Evolutionary conservation across 2,329 filamentous ascomycete species (phyloP), one percentile per base, ranked within the genome.

Genomic region (Didymosphaeria variabile): DNA sequence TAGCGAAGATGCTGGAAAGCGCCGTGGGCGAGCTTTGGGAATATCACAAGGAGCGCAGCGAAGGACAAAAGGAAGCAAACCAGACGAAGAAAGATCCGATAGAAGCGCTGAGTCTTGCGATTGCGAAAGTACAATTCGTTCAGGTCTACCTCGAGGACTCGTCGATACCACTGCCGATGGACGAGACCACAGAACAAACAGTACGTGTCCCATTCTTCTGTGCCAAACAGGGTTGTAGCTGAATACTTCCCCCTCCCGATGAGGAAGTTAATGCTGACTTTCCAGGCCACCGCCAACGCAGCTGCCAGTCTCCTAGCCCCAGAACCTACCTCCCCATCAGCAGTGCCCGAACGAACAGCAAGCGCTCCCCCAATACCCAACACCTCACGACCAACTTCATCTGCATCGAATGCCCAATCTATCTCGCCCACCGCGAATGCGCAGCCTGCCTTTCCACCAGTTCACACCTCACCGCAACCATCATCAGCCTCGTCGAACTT

Each of bases 1-100:
- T 94, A 19, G 89, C 90, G 0, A 79, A 81, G 32, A 87, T 94
- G 84, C 84, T 94, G 10, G 87, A 90, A 56, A 86, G 88, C 63
- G 88, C 89, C 0, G 84, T 92, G 23, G 79, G 83, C 1, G 86
- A 86, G 51, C 82, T 94, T 1, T 89, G 87, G 80, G 80, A 84
- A 1, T 79, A 89, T 53, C 88, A 89, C 40, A 80, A 82, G 40
- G 81, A 76, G 60, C 83, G 86, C 36, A 85, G 83, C 62, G 79
- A 77, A 50, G 66, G 68, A 23, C 61, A 66, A 17, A 73, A 71
- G 23, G 58, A 64, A 8, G 69, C 71, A 21, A 62, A 67, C n/a
- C 72, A 72, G 26, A 55, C 64, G 17, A 71, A 71, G 26, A 77
- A 70, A 40, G 71, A 75, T 5, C 70, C 70, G 7, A 68, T 82